Conservation (phyloP, 2,329 filamentous ascomycete species). For the Exophiala mesophila region DNA sequence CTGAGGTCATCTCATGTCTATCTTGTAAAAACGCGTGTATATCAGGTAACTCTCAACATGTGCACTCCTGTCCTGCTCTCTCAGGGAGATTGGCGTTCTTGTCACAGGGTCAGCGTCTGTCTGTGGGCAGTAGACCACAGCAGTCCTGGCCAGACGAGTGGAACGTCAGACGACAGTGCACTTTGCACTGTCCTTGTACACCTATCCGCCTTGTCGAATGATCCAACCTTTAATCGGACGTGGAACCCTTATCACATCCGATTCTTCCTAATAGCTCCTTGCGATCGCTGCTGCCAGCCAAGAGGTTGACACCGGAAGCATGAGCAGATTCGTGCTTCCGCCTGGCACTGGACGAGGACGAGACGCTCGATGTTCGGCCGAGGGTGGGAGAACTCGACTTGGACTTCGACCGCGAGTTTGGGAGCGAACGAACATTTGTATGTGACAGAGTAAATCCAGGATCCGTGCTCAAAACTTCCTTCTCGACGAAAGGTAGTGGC, state of each 20-base stretch:
- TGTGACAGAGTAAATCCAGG: constrained; percentile 15
- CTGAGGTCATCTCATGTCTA: too few relatives aligned
- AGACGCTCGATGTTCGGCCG: constrained; percentile 7
- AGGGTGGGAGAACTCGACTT: constrained; percentile 10
- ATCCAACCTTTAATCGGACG: constrained; percentile 14
- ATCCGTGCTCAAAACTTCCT: constrained; percentile 22
- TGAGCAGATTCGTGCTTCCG: constrained; percentile 22
- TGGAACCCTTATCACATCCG: constrained; percentile 30
- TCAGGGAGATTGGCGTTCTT: too few relatives aligned
- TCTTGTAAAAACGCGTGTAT: too few relatives aligned
- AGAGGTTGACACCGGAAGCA: constrained; percentile 24
- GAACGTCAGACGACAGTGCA: too few relatives aligned
- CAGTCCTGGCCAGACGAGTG: too few relatives aligned
- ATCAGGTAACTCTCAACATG: too few relatives aligned
- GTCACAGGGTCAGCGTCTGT: too few relatives aligned
- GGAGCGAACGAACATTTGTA: constrained; percentile 2
- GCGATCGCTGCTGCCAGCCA: constrained; percentile 23
- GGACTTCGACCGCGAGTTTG: constrained; percentile 10
- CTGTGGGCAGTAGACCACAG: too few relatives aligned
- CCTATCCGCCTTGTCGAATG: too few relatives aligned
- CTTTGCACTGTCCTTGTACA: too few relatives aligned
- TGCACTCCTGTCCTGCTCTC: too few relatives aligned
- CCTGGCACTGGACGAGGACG: constrained; percentile 3
- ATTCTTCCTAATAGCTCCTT: constrained; percentile 33
- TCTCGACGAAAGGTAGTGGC: constrained; percentile 19